phyloP scores from a whole-genome alignment of 208 protist genomes.

The Trypanosomatidae sp. region DNA sequence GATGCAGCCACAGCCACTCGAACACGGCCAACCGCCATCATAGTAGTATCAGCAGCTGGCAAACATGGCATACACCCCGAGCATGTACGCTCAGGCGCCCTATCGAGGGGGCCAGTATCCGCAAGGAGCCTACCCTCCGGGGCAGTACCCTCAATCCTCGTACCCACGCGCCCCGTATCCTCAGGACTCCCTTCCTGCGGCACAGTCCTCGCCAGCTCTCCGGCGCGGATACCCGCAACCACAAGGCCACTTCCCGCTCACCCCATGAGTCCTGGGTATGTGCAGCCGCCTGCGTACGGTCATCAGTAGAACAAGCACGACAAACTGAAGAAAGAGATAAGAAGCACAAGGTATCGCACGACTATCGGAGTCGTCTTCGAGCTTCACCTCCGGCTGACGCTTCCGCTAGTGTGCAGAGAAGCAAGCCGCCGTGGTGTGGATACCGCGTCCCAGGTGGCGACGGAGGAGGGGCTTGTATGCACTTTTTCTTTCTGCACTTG shows the following conservation, averaged over 20 bases:
- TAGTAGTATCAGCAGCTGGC: not conserved
- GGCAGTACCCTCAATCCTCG: not conserved
- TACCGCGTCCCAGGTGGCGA: not conserved
- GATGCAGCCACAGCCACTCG: constrained; percentile 6
- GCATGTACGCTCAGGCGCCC: not conserved
- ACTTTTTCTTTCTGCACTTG: not conserved
- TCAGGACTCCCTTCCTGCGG: not conserved
- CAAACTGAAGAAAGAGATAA: constrained; percentile 17
- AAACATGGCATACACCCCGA: not conserved
- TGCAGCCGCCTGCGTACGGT: not conserved
- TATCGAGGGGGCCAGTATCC: not conserved
- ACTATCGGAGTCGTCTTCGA: constrained; percentile 3
- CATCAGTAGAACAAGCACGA: not conserved
- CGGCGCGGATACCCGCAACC: constrained; percentile 1
- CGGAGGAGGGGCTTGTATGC: not conserved
- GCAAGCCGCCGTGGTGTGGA: not conserved
- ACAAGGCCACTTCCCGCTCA: not conserved
- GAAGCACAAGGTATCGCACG: constrained; percentile 12
- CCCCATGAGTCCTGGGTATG: not conserved
- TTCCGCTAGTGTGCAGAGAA: not conserved
- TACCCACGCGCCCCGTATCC: not conserved
- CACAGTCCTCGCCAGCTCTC: not conserved
- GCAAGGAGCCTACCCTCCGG: constrained; percentile 1
- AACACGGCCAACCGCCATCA: constrained; percentile 13
- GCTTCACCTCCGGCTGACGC: not conserved